Evolutionary conservation across 169 alveolate species (phyloP).

Genomic region (Babesia microti): DNA sequence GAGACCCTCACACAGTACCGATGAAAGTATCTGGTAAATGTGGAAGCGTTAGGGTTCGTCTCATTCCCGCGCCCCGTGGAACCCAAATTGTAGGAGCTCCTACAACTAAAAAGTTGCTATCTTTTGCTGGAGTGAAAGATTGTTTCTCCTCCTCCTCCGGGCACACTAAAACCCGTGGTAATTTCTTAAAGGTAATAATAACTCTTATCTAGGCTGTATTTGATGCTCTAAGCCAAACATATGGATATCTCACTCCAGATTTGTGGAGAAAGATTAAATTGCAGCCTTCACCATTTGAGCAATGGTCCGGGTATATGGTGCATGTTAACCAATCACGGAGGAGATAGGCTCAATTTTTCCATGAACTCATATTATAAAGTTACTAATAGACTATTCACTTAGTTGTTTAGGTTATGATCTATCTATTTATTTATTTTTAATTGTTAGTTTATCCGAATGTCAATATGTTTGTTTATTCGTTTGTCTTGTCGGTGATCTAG

Average conservation of each 20-base stretch:
- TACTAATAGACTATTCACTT: too few species aligned
- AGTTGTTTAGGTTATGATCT: too few species aligned
- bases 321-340: too few species aligned
- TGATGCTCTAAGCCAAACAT: constrained; percentile 91
- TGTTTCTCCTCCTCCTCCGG: constrained; percentile 96
- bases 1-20: constrained; percentile 99
- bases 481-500: too few species aligned
- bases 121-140: constrained; percentile 97
- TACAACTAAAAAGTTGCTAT: constrained; percentile 91
- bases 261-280: constrained; percentile 84
- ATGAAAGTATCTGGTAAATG: constrained; percentile 99
- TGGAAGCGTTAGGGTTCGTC: constrained; percentile 99
- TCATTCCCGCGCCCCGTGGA: constrained; percentile 99
- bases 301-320: too few species aligned
- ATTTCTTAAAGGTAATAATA: constrained; percentile 79
- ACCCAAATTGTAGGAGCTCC: constrained; percentile 99
- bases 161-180: constrained; percentile 95
- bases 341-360: too few species aligned
- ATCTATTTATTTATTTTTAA: too few species aligned
- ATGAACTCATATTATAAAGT: too few species aligned
- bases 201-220: constrained; percentile 77
- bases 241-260: constrained; percentile 98
- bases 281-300: constrained; percentile 84
- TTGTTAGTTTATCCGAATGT: too few species aligned
- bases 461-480: too few species aligned